These are phyloP conservation scores for Cadophora gregata DNA, from an alignment of 2,329 filamentous ascomycete genomes.

Conservation along the genomic window DNA sequence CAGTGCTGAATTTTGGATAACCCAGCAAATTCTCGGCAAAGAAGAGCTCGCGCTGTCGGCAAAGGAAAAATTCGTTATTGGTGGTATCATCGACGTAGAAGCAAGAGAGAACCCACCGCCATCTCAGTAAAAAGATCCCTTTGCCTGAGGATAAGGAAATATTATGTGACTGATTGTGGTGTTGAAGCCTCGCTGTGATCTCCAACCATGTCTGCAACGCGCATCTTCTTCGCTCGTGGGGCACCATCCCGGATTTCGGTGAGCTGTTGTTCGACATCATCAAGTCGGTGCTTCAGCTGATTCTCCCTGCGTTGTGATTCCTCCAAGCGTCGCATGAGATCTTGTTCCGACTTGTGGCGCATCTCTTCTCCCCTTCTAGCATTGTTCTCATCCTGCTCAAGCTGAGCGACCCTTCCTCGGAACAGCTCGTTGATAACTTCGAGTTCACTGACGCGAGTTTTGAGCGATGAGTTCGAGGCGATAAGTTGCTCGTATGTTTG, in stretches of 20 bases:
- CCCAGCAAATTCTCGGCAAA: slow-evolving; percentile 1
- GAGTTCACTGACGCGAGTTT: slow-evolving; percentile 92
- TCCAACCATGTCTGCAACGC: slow-evolving; percentile 55
- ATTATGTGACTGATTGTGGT: slow-evolving; percentile 40
- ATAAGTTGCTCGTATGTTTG: slow-evolving; percentile 82
- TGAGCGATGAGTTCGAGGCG: slow-evolving; percentile 83
- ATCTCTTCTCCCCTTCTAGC: slow-evolving; percentile 67
- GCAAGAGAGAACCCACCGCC: slow-evolving; percentile 30
- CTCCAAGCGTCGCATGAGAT: slow-evolving; percentile 69
- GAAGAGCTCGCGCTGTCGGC: not conserved
- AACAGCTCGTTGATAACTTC: slow-evolving; percentile 93
- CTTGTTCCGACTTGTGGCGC: slow-evolving; percentile 58
- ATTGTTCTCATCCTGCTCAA: slow-evolving; percentile 77
- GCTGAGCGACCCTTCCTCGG: slow-evolving; percentile 73
- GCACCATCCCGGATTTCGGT: slow-evolving; percentile 49
- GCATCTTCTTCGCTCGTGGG: slow-evolving; percentile 60
- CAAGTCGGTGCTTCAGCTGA: slow-evolving; percentile 80
- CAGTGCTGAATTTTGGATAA: slow-evolving; percentile 1
- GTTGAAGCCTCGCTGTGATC: slow-evolving; percentile 43
- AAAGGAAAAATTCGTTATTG: slow-evolving; percentile 34
- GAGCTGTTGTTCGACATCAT: slow-evolving; percentile 70
- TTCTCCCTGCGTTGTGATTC: slow-evolving; percentile 81
- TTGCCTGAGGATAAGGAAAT: slow-evolving; percentile 8
- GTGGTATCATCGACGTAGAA: slow-evolving; percentile 38
- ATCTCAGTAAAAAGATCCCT: slow-evolving; percentile 18